Evolutionary conservation across 345 rosid genomes (phyloP), one percentile per base, ranked within the genome.

Genomic region (Salix brachista): DNA sequence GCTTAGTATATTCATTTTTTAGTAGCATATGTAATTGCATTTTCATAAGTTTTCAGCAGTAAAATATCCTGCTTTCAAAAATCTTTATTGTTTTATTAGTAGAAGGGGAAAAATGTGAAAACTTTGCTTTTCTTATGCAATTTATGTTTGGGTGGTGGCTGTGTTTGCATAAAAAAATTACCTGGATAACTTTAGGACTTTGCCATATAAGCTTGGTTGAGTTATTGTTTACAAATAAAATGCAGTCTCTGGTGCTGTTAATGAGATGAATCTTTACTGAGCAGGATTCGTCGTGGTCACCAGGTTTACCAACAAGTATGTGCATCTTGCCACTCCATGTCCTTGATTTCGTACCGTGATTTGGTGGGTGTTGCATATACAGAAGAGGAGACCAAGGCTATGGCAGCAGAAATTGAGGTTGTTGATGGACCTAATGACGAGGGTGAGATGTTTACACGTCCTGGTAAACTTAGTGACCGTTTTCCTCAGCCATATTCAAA

Each of bases 261-360:
- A 58, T 37, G 69, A 56, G 54, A 61, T 42, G 17, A 65, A 76
- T 75, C 88, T 82, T 73, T 50, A 5, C 69, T 80, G 84, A 10
- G 71, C 90, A 96, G 99, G 94, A 91, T 96, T 74, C 98, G 99
- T 44, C 97, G 99, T 70, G 99, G 99, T 78, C 98, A 96, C 86
- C 97, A 96, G 87, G 99, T 94, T 75, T 94, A 96, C 85, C 89
- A 85, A 70, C 92, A 96, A 90, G 99, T 96, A 3, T 96, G 99
- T 87, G 99, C 99, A 65, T 96, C 99, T 74, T 96, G 99, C 82
- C 99, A 96, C 83, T 94, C 99, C 4, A 96, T 96, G 99, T 94
- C 98, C 71, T 86, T 96, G 52, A 80, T 94, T 81, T 94, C 99
- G 66, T 92, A 89, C 78, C 91, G 98, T 81, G 99, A 94, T 85